phyloP scores from a whole-genome alignment of 2,329 filamentous ascomycete genomes.

The Fusarium scirpi region DNA sequence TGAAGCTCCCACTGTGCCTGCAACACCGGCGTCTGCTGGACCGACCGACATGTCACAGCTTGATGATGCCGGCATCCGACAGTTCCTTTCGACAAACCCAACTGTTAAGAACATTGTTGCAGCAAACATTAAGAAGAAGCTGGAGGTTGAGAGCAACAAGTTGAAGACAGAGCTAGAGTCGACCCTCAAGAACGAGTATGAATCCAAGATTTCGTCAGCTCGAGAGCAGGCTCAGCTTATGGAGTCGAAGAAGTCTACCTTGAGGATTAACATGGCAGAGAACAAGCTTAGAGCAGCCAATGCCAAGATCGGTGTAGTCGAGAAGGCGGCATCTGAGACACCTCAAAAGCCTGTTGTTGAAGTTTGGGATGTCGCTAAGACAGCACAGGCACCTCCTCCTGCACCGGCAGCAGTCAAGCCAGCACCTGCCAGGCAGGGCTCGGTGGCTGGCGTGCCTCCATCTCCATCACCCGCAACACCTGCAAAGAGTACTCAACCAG shows the following conservation, averaged over 20 bases:
- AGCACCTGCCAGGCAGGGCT: constrained; percentile 41
- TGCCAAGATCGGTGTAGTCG: constrained; percentile 82
- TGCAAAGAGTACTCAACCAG: constrained; percentile 19
- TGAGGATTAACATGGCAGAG: constrained; percentile 83
- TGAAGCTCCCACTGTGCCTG: constrained; percentile 50
- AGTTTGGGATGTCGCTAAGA: constrained; percentile 86
- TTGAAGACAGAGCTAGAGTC: constrained; percentile 65
- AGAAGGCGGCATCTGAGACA: constrained; percentile 85
- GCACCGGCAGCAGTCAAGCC: constrained; percentile 42
- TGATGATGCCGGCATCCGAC: constrained; percentile 67
- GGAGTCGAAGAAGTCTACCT: constrained; percentile 78
- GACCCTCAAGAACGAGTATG: constrained; percentile 64
- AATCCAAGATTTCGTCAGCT: constrained; percentile 65
- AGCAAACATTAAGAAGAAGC: constrained; percentile 76
- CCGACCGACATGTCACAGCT: constrained; percentile 61
- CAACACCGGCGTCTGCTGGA: constrained; percentile 53
- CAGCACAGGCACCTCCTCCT: constrained; percentile 49
- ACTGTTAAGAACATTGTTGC: constrained; percentile 70
- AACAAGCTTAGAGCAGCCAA: constrained; percentile 72
- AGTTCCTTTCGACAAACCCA: constrained; percentile 67
- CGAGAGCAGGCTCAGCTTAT: constrained; percentile 76
- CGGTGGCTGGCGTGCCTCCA: constrained; percentile 39
- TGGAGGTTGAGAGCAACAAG: constrained; percentile 73
- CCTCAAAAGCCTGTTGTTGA: constrained; percentile 85
- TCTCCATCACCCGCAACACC: constrained; percentile 44